These are phyloP conservation scores for Chaetoceros muelleri DNA, from an alignment of 108 stramenopile species.

Conservation along the genomic window DNA sequence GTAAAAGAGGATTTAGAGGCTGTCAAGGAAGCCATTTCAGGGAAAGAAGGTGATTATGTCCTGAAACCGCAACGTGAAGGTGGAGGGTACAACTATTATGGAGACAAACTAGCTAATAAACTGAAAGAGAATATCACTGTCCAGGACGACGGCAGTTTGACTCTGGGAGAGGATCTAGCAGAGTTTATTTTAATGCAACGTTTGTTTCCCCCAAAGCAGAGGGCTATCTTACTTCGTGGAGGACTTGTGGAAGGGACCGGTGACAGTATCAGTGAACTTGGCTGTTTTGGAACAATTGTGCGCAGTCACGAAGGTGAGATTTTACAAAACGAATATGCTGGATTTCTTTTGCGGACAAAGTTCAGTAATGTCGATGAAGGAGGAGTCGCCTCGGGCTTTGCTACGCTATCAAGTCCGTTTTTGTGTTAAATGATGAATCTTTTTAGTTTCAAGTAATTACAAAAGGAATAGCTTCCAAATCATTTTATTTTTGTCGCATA, in stretches of 20 bases:
- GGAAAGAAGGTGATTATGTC: conserved; percentile 64
- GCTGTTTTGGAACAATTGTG: conserved; percentile 65
- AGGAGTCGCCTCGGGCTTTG: conserved; percentile 81
- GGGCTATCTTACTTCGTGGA: conserved; percentile 52
- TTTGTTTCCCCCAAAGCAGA: conserved; percentile 71
- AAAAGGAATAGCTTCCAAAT: too few species aligned
- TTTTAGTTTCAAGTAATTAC: too few species aligned
- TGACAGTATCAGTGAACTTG: conserved; percentile 66
- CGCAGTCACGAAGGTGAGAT: conserved; percentile 32
- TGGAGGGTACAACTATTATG: conserved; percentile 97
- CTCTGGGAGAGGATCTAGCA: conserved; percentile 27
- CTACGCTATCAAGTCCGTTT: conserved; percentile 73
- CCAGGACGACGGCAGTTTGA: conserved; percentile 10
- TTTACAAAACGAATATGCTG: conserved; percentile 64
- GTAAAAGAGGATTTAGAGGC: conserved; percentile 52
- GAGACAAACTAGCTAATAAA: conserved; percentile 54
- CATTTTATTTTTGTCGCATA: too few species aligned
- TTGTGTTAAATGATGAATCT: conserved; percentile 51
- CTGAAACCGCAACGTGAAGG: conserved; percentile 99
- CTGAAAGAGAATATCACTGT: conserved; percentile 31
- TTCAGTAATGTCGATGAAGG: conserved; percentile 82
- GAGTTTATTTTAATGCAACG: conserved; percentile 85
- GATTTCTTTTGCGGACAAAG: conserved; percentile 72
- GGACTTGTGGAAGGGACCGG: conserved; percentile 67
- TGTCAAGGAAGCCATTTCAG: conserved; percentile 46